phyloP scores from a whole-genome alignment of 148 eudicot species.

The Rhododendron ferrugineum region DNA sequence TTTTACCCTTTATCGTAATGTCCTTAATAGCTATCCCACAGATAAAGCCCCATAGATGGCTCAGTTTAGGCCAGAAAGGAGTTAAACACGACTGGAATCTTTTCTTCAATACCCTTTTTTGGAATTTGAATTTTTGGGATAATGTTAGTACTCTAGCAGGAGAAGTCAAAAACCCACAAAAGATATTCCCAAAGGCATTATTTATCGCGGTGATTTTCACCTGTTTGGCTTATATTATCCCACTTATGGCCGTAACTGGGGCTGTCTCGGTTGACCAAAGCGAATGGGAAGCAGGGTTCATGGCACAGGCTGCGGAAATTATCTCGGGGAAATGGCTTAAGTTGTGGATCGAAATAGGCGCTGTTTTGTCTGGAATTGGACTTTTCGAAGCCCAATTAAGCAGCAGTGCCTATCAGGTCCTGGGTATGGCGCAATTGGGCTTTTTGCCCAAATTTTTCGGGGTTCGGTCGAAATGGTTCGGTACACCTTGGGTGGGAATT shows the following conservation, averaged over 20 bases:
- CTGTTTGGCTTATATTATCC: conserved; percentile 48
- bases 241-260: conserved; percentile 51
- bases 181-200: conserved; percentile 38
- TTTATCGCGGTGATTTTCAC: conserved; percentile 42
- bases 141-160: conserved; percentile 55
- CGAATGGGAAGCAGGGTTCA: conserved; percentile 46
- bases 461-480: conserved; percentile 40
- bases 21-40: conserved; percentile 46
- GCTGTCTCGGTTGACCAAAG: conserved; percentile 46
- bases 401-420: conserved; percentile 45
- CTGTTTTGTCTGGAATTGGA: conserved; percentile 49
- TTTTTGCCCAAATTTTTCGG: conserved; percentile 45
- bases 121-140: conserved; percentile 63
- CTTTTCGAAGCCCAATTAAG: conserved; percentile 57
- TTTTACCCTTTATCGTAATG: conserved; percentile 41
- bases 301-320: conserved; percentile 51
- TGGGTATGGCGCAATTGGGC: conserved; percentile 56
- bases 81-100: conserved; percentile 51
- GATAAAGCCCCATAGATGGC: conserved; percentile 45
- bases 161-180: conserved; percentile 48
- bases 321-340: conserved; percentile 58
- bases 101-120: conserved; percentile 48
- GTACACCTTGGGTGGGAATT: conserved; percentile 61
- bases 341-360: conserved; percentile 53
- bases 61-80: conserved; percentile 44